These are phyloP conservation scores for Fusarium sp. DNA, from an alignment of 2,329 filamentous ascomycete species.

Conservation along the genomic window DNA sequence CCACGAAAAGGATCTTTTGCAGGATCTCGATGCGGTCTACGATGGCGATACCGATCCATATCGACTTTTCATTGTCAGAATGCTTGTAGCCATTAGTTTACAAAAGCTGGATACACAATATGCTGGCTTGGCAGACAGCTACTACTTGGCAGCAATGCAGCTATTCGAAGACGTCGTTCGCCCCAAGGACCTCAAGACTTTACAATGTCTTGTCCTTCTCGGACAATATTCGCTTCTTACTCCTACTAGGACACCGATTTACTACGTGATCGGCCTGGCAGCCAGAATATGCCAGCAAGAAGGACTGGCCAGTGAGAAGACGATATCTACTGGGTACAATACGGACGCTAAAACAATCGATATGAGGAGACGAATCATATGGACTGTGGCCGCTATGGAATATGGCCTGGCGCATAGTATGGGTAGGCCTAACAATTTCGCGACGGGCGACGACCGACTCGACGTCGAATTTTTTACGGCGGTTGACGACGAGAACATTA, in stretches of 20 bases:
- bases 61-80: slow-evolving; percentile 87
- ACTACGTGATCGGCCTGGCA: slow-evolving; percentile 91
- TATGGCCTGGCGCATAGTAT: slow-evolving; percentile 88
- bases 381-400: slow-evolving; percentile 91
- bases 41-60: slow-evolving; percentile 81
- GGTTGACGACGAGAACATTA: slow-evolving; percentile 87
- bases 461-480: slow-evolving; percentile 88
- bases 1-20: slow-evolving; percentile 83
- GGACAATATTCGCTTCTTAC: slow-evolving; percentile 93
- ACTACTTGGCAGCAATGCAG: slow-evolving; percentile 90
- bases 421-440: slow-evolving; percentile 87
- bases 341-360: slow-evolving; percentile 83
- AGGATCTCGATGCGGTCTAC: slow-evolving; percentile 85
- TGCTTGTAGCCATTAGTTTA: slow-evolving; percentile 94
- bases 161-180: slow-evolving; percentile 85
- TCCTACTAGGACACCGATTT: slow-evolving; percentile 90
- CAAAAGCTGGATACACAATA: slow-evolving; percentile 92
- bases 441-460: slow-evolving; percentile 83
- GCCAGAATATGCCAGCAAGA: slow-evolving; percentile 90
- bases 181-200: slow-evolving; percentile 88
- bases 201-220: slow-evolving; percentile 90
- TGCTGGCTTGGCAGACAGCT: slow-evolving; percentile 93
- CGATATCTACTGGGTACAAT: slow-evolving; percentile 75
- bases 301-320: slow-evolving; percentile 89
- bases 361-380: slow-evolving; percentile 88